Percentiles rank a stretch among this genome's conserved stretches.
These are phyloP conservation scores for Botrytis aclada DNA, from an alignment of 2,329 filamentous ascomycete species.

Conservation along the genomic window DNA sequence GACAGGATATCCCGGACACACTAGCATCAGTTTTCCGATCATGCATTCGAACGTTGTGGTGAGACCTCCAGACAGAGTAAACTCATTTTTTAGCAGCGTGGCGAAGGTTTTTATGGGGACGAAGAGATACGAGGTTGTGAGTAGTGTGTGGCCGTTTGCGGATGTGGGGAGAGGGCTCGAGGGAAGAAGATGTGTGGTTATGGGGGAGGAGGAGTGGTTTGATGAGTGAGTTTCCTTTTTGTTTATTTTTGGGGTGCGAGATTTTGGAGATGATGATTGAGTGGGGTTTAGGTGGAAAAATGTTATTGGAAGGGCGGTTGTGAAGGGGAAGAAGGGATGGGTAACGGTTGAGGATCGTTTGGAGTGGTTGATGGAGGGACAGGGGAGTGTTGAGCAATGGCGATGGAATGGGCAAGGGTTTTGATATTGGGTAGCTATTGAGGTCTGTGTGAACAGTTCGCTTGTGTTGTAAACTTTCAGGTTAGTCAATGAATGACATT, in stretches of 20 bases:
- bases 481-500: neutral
- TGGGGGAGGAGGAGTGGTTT: slow-evolving; percentile 57
- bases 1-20: slow-evolving; percentile 49
- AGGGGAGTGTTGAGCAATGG: slow-evolving; percentile 20
- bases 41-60: slow-evolving; percentile 50
- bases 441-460: neutral
- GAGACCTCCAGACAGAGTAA: slow-evolving; percentile 45
- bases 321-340: slow-evolving; percentile 31
- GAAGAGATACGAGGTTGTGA: slow-evolving; percentile 54
- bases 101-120: slow-evolving; percentile 51
- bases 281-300: slow-evolving; percentile 45
- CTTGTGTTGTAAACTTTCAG: neutral
- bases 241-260: neutral
- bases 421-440: neutral
- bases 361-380: slow-evolving; percentile 35
- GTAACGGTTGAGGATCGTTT: slow-evolving; percentile 36
- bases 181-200: slow-evolving; percentile 46
- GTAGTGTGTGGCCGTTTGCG: slow-evolving; percentile 57
- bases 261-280: slow-evolving; percentile 12
- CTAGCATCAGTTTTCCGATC: slow-evolving; percentile 49
- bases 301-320: slow-evolving; percentile 42
- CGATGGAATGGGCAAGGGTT: neutral
- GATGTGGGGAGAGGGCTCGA: slow-evolving; percentile 45
- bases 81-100: slow-evolving; percentile 51
- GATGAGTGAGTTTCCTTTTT: neutral